Conservation (phyloP, 352 stramenopile genomes). For the Globisporangium heterothallicum region DNA sequence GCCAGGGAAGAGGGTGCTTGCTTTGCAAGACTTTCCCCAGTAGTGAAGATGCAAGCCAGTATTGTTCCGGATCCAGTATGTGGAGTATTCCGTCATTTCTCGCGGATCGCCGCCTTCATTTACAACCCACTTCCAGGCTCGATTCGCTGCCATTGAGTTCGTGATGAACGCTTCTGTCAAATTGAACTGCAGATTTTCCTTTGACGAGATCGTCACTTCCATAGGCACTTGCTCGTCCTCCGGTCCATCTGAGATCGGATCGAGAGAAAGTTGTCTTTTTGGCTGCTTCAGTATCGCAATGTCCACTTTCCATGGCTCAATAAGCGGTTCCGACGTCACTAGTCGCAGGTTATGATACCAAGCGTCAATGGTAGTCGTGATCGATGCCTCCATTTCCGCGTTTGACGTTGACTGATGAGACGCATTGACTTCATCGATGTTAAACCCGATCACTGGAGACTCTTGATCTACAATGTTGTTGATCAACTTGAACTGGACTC, state of each 20-base stretch:
- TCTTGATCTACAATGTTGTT: constrained; percentile 83
- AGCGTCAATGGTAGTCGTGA: constrained; percentile 48
- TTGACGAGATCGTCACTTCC: constrained; percentile 57
- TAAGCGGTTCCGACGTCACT: constrained; percentile 70
- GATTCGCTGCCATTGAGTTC: constrained; percentile 69
- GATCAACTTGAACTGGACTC: constrained; percentile 64
- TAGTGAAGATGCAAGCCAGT: constrained; percentile 77
- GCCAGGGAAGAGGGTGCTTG: constrained; percentile 44
- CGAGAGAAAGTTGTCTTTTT: neutral
- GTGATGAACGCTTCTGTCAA: constrained; percentile 78
- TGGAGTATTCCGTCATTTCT: constrained; percentile 78
- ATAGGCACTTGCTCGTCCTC: constrained; percentile 27
- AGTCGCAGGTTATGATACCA: constrained; percentile 85
- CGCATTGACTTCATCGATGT: constrained; percentile 35
- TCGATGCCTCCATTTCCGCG: constrained; percentile 27
- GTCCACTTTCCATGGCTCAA: constrained; percentile 73
- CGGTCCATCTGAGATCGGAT: constrained; percentile 9
- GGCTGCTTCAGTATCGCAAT: constrained; percentile 31
- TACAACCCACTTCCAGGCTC: constrained; percentile 74
- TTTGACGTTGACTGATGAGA: constrained; percentile 25
- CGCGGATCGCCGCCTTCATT: constrained; percentile 60
- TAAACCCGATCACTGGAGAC: constrained; percentile 66
- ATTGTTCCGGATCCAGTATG: constrained; percentile 85
- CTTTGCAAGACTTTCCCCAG: constrained; percentile 52
- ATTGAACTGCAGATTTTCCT: constrained; percentile 67